These are phyloP conservation scores for Pulicaria dysenterica DNA, from an alignment of 129 eudicot genomes.

Conservation along the genomic window DNA sequence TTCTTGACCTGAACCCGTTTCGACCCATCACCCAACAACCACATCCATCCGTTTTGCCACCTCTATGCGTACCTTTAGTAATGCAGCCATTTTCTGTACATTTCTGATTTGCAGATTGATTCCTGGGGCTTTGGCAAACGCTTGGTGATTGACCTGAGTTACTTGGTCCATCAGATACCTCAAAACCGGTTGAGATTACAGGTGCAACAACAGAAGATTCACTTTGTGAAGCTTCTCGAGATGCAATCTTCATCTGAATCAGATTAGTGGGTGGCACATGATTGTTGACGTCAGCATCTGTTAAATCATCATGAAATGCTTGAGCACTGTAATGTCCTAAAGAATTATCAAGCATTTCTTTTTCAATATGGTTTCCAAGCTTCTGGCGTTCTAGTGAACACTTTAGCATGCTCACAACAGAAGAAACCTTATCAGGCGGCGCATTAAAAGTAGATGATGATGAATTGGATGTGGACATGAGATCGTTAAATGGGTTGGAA, in stretches of 20 bases:
- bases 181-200: constrained; percentile 53
- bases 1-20: not conserved
- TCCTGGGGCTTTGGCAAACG: constrained; percentile 47
- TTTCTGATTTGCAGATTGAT: constrained; percentile 41
- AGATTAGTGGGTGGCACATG: constrained; percentile 33
- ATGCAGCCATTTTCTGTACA: constrained; percentile 36
- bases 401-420: constrained; percentile 76
- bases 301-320: constrained; percentile 29
- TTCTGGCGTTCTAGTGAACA: constrained; percentile 66
- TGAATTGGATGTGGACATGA: constrained; percentile 42
- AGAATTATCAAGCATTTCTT: constrained; percentile 39
- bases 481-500: constrained; percentile 32
- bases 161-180: constrained; percentile 51
- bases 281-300: constrained; percentile 28
- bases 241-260: constrained; percentile 25
- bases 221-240: constrained; percentile 62
- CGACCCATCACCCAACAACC: not conserved
- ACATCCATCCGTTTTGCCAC: not conserved
- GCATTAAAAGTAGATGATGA: constrained; percentile 47
- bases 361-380: constrained; percentile 33
- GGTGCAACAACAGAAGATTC: constrained; percentile 53
- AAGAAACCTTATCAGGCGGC: constrained; percentile 56
- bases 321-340: constrained; percentile 45
- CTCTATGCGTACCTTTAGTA: constrained; percentile 42
- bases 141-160: constrained; percentile 51